Conservation (phyloP, 257 asterid genomes). For the Solanum medicagineum region DNA sequence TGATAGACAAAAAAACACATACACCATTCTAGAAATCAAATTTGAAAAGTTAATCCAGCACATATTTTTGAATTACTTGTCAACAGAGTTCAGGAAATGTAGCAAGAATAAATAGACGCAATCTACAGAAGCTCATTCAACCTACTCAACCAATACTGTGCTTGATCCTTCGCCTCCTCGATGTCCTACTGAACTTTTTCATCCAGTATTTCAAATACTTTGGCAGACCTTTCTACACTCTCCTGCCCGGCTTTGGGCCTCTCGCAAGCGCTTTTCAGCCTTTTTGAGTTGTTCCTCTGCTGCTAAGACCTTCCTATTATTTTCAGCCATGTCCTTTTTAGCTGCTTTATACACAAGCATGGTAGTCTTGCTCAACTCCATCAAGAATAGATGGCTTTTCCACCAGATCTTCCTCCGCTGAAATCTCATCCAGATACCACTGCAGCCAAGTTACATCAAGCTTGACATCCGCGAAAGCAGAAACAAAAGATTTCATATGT, state of each 20-base stretch:
- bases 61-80: neutral
- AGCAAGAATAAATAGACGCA: neutral
- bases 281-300: constrained; percentile 12
- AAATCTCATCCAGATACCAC: constrained; percentile 4
- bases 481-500: constrained; percentile 13
- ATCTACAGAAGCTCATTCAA: neutral
- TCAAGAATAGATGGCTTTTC: neutral
- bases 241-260: neutral
- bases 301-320: constrained; percentile 14
- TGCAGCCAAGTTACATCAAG: constrained; percentile 24
- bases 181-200: constrained; percentile 5
- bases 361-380: constrained; percentile 1
- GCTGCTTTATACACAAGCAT: constrained; percentile 4
- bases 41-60: neutral
- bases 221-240: neutral
- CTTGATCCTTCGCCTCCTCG: constrained; percentile 9
- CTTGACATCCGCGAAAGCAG: constrained; percentile 10
- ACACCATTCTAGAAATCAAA: neutral
- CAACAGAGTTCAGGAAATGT: neutral
- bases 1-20: neutral
- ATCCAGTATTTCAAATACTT: constrained; percentile 10
- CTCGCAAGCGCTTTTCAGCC: constrained; percentile 7
- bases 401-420: neutral
- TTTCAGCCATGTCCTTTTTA: constrained; percentile 13
- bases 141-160: constrained; percentile 4